Base-by-base conservation (phyloP, 345 rosid species). In the Ricinus communis region DNA sequence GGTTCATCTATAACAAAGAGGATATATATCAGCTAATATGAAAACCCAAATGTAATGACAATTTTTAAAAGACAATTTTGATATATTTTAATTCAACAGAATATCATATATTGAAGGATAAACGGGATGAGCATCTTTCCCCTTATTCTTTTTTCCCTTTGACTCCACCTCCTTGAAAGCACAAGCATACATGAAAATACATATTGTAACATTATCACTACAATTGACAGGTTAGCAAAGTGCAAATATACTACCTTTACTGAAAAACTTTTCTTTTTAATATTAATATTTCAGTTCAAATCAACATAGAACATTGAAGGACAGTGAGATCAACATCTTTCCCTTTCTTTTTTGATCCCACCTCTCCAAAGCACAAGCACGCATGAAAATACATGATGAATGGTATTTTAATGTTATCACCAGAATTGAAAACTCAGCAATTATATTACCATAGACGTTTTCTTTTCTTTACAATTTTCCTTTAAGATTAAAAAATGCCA, bases 1-100 rank as follows among this genome's bases (percentile, higher is more conserved):
- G 58, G 47, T 67, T 77, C 65, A 81, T 79, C 90, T 88, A 45
- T 65, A 68, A 63, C 53, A 66, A 75, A 46, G 71, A 54, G 46
- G 77, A 58, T 0, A 54, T 36, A 25, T n/a, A 69, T 71, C 28
- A 65, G 66, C 40, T 27, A 38, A 64, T 11, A 60, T 59, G 60
- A 60, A 53, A 38, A 5, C n/a, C 10, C 54, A 63, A 21, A 63
- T 25, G 46, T 57, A 38, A 57, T n/a, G n/a, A 22, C 9, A 57
- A 49, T 56, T 36, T 36, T 57, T 60, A 25, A 62, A 51, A 14
- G 50, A 43, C 61, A 25, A 0, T 13, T 56, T 56, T 27, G 18
- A 27, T 56, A 27, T 55, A n/a, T n/a, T 54, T 25, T 36, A 56
- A 36, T 56, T 25, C 16, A 25, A 11, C 33, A 54, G 30, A 54